These are phyloP conservation scores for Termitomyces sp. DNA, from an alignment of 768 basidiomycete species.

Conservation along the genomic window DNA sequence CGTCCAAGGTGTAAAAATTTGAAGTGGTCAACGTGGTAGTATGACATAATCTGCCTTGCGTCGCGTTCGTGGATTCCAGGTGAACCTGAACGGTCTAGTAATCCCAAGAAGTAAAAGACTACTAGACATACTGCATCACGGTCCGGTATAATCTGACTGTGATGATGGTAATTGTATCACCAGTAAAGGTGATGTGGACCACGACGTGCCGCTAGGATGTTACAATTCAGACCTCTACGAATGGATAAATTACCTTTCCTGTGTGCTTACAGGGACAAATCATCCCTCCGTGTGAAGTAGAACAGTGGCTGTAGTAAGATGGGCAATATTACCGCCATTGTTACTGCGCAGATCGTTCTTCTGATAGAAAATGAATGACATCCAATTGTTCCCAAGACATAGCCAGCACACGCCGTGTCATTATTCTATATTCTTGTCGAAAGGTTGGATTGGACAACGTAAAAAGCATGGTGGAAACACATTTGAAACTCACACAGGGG, in stretches of 20 bases:
- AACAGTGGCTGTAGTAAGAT: background rate
- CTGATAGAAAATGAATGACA: background rate
- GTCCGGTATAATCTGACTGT: background rate
- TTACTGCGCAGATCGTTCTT: background rate
- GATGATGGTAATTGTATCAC: too few species aligned
- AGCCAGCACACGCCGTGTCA: too few species aligned
- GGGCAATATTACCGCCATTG: background rate
- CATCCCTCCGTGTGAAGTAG: background rate
- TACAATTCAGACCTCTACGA: background rate
- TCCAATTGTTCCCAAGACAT: background rate
- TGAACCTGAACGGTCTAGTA: background rate
- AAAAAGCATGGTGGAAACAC: background rate
- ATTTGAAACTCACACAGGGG: background rate
- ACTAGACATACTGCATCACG: background rate
- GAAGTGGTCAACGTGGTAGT: background rate
- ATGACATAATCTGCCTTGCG: background rate
- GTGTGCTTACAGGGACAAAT: background rate
- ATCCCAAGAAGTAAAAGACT: background rate
- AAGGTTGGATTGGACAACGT: background rate
- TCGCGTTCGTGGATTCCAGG: background rate
- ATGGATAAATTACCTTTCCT: background rate
- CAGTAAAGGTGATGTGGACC: too few species aligned
- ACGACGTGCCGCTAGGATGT: background rate
- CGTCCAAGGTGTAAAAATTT: background rate
- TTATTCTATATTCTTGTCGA: background rate